phyloP scores from a whole-genome alignment of 2,329 filamentous ascomycete species.

The Ophiostoma montium region DNA sequence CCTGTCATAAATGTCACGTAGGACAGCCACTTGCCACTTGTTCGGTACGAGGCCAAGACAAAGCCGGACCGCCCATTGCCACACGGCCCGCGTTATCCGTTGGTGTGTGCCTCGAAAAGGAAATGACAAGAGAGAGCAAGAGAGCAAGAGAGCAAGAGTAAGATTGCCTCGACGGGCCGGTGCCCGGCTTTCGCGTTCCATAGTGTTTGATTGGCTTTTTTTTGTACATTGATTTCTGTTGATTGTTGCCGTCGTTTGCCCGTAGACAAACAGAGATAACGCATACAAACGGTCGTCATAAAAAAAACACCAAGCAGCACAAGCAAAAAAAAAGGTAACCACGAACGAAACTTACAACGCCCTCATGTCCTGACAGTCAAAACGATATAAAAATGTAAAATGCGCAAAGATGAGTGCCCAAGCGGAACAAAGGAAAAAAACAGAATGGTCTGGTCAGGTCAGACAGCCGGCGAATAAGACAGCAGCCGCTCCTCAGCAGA shows the following conservation, averaged over 20 bases:
- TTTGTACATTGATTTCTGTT: not conserved
- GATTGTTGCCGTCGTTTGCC: not conserved
- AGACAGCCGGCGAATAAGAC: not conserved
- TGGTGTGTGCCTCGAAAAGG: no score
- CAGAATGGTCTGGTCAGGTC: not conserved
- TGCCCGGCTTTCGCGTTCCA: no score
- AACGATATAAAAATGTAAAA: not conserved
- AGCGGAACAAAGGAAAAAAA: not conserved
- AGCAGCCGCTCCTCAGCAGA: not conserved
- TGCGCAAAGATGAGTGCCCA: not conserved
- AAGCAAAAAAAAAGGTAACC: not conserved
- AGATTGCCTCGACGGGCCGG: no score
- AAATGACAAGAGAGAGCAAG: not conserved
- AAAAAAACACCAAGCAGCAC: not conserved
- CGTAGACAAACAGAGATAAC: not conserved
- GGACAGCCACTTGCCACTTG: no score
- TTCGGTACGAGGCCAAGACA: no score
- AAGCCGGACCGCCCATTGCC: no score
- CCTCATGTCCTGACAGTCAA: slow-evolving; percentile 2
- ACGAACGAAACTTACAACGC: not conserved
- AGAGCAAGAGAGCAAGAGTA: not conserved
- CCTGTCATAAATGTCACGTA: no score
- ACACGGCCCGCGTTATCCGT: no score
- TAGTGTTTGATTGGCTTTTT: not conserved
- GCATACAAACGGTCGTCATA: slow-evolving; percentile 1